Conservation (phyloP, 805 yeast species). For the Candida boidinii region DNA sequence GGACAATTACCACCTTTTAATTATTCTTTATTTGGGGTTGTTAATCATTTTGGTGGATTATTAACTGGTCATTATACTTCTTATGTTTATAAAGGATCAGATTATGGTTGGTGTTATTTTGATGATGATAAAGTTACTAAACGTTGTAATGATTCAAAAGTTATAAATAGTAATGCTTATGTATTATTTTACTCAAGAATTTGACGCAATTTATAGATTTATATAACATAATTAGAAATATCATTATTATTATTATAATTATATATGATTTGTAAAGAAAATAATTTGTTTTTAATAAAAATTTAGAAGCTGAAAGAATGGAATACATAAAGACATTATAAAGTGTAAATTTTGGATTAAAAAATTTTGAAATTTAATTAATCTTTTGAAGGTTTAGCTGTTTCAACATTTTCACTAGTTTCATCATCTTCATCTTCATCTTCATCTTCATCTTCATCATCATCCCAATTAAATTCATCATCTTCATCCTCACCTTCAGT, state of each 20-base stretch:
- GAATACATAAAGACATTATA: no score
- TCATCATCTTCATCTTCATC: slow-evolving; percentile 21
- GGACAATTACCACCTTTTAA: slow-evolving; percentile 77
- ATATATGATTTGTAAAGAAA: no score
- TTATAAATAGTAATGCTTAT: slow-evolving; percentile 69
- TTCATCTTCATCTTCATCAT: slow-evolving; percentile 38
- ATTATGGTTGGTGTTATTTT: slow-evolving; percentile 68
- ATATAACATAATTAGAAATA: no score
- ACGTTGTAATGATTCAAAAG: slow-evolving; percentile 40
- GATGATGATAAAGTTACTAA: slow-evolving; percentile 69
- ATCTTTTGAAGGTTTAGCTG: no score
- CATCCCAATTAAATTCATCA: slow-evolving; percentile 45
- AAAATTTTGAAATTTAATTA: no score
- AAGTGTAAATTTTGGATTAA: no score
- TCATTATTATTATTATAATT: no score
- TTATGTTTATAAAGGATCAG: slow-evolving; percentile 53
- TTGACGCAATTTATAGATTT: no score
- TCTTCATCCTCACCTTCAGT: slow-evolving; percentile 33
- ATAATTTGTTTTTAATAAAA: no score
- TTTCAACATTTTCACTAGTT: no score
- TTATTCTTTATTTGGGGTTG: slow-evolving; percentile 72
- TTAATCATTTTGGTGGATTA: slow-evolving; percentile 75
- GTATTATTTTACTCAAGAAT: slow-evolving; percentile 66
- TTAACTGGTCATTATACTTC: slow-evolving; percentile 88
- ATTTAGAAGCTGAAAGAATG: no score